Base-by-base conservation (phyloP, 208 protist species). In the Lotmaria passim region DNA sequence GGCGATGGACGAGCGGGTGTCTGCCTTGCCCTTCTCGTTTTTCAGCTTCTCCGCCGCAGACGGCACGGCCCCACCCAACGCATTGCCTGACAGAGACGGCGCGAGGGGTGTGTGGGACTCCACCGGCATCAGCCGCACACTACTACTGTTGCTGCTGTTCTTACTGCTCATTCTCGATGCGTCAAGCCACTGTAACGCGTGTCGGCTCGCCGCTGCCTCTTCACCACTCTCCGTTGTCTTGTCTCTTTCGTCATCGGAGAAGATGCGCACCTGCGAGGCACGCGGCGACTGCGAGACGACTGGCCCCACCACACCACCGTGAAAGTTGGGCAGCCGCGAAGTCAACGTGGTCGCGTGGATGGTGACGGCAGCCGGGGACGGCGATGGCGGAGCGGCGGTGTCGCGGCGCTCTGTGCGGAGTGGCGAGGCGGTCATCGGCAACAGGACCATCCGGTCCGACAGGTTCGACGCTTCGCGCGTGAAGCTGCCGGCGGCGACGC, bases 261-360 rank as follows among this genome's bases (percentile, higher is more conserved):
- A 3, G 64, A 68, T 26, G 41, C 31, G 43, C 58, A 64, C 43
- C 30, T 50, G 58, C 17, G 58, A 64, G n/a, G 43, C 28, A 2
- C 52, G 44, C 2, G 56, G 43, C 12, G 39, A 47, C 47, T 17
- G 12, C 53, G 47, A 66, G n/a, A 5, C 47, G 28, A 50, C 14
- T 12, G 36, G 36, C n/a, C 41, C 41, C 41, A 7, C 15, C 41
- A 4, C 41, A 46, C 41, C 41, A n/a, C n/a, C n/a, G n/a, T n/a
- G n/a, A n/a, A n/a, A n/a, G n/a, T n/a, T n/a, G n/a, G n/a, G n/a
- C n/a, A n/a, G n/a, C n/a, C n/a, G n/a, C n/a, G n/a, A n/a, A n/a
- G n/a, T n/a, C n/a, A n/a, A n/a, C n/a, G n/a, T n/a, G n/a, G n/a
- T n/a, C n/a, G n/a, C n/a, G n/a, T n/a, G n/a, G 23, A 51, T 3